Percentiles rank a stretch among this genome's conserved stretches.
Evolutionary conservation across 192 early-diverging fungal species (phyloP).

Genomic region (Linnemannia elongata): DNA sequence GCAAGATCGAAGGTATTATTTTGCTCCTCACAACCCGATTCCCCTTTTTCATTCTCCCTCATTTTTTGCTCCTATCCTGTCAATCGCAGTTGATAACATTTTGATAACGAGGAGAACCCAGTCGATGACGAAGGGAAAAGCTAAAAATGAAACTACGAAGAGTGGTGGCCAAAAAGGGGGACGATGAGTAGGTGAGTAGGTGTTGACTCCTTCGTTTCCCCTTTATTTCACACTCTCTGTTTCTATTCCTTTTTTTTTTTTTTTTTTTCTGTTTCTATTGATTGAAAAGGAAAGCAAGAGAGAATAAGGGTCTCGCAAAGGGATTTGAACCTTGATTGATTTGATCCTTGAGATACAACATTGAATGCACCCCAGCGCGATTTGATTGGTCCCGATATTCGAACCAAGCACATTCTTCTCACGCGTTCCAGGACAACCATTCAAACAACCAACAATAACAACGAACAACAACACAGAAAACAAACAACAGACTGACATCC

Average conservation of each 20-base stretch:
- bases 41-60: background rate
- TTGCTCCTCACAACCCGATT: background rate
- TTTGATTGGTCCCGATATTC: slow-evolving; percentile 21
- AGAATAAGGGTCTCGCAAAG: background rate
- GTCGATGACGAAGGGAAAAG: background rate
- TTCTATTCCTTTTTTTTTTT: background rate
- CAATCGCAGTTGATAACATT: background rate
- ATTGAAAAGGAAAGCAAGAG: no score
- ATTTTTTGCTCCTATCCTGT: background rate
- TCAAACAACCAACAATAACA: background rate
- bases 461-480: background rate
- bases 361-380: background rate
- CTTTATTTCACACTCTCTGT: background rate
- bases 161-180: background rate
- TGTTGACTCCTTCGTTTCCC: background rate
- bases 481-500: background rate
- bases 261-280: background rate
- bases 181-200: no score
- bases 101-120: background rate
- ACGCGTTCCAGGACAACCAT: background rate
- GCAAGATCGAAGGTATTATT: slow-evolving; percentile 75
- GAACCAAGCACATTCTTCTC: slow-evolving; percentile 1
- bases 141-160: background rate
- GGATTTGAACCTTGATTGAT: slow-evolving; percentile 11
- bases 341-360: background rate